Evolutionary conservation across 495 filamentous ascomycete species (phyloP).

Genomic region (Parmelia sp.): DNA sequence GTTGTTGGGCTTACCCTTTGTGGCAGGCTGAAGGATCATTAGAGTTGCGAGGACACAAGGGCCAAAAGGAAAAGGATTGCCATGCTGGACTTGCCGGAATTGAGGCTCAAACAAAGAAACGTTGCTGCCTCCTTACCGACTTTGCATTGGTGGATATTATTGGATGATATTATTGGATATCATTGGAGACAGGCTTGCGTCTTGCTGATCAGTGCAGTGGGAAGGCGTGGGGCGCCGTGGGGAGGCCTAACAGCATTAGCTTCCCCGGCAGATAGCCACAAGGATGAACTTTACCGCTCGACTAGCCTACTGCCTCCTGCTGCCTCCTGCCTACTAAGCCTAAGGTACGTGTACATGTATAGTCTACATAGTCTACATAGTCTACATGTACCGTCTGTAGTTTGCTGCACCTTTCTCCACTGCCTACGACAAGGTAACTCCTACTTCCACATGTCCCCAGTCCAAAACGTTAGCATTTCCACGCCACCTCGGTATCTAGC

Average conservation of each 20-base stretch:
- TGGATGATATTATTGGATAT: no score
- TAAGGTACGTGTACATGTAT: no score
- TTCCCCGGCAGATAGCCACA: constrained; percentile 2
- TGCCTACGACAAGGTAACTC: no score
- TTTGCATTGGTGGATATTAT: no score
- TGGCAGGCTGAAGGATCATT: background rate
- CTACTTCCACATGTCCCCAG: no score
- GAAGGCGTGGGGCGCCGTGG: background rate
- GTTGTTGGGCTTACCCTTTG: background rate
- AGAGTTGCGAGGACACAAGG: background rate
- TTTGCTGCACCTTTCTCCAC: background rate
- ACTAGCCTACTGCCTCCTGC: no score
- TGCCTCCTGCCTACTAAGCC: no score
- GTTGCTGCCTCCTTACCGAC: background rate
- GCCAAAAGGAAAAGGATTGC: background rate
- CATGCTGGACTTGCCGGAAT: background rate
- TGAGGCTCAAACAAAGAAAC: background rate
- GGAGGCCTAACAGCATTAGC: background rate
- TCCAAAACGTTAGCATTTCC: no score
- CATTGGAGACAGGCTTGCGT: background rate
- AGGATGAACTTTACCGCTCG: background rate
- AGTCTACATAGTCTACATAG: no score
- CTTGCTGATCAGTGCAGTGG: background rate
- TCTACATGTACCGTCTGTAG: background rate
- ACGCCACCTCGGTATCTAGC: background rate